Percentiles rank a stretch among this genome's conserved stretches.
Evolutionary conservation across 2,329 filamentous ascomycete species (phyloP).

Genomic region (Graphiopsis chlorocephala): DNA sequence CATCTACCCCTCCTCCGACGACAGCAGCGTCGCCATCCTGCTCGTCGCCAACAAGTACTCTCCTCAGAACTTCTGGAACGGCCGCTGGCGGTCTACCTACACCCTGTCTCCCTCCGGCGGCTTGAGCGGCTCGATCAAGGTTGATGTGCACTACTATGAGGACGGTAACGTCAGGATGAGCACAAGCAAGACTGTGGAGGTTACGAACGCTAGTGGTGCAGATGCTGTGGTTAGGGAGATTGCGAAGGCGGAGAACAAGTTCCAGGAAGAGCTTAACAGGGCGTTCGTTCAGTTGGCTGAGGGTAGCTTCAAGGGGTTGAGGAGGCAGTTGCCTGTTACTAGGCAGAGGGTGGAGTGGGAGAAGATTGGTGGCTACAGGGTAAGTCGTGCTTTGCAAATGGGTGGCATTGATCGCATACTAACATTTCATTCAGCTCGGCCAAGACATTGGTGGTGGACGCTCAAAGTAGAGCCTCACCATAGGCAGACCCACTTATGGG

Average conservation of each 20-base stretch:
- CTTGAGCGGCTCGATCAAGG: constrained; percentile 77
- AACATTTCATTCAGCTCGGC: constrained; percentile 35
- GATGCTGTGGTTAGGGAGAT: constrained; percentile 75
- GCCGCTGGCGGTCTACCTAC: constrained; percentile 91
- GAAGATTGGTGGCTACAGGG: constrained; percentile 87
- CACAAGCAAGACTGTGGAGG: constrained; percentile 71
- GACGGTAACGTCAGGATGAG: constrained; percentile 94
- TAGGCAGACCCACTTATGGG: too few relatives aligned
- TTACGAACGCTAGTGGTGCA: constrained; percentile 59
- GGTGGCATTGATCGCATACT: neutral
- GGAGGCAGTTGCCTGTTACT: constrained; percentile 91
- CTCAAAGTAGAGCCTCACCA: constrained; percentile 32
- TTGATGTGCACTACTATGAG: constrained; percentile 99
- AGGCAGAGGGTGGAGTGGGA: constrained; percentile 99
- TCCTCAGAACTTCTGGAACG: constrained; percentile 98
- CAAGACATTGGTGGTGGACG: constrained; percentile 53
- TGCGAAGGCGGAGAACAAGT: constrained; percentile 77
- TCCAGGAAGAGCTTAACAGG: constrained; percentile 92
- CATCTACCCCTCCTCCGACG: constrained; percentile 75
- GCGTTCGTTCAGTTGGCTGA: constrained; percentile 87
- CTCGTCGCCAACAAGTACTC: constrained; percentile 96
- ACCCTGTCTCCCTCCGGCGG: constrained; percentile 63
- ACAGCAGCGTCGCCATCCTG: constrained; percentile 73
- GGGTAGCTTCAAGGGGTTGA: constrained; percentile 88
- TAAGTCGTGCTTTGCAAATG: constrained; percentile 46